phyloP scores from a whole-genome alignment of 2,329 filamentous ascomycete species.

The Graphium sp. region DNA sequence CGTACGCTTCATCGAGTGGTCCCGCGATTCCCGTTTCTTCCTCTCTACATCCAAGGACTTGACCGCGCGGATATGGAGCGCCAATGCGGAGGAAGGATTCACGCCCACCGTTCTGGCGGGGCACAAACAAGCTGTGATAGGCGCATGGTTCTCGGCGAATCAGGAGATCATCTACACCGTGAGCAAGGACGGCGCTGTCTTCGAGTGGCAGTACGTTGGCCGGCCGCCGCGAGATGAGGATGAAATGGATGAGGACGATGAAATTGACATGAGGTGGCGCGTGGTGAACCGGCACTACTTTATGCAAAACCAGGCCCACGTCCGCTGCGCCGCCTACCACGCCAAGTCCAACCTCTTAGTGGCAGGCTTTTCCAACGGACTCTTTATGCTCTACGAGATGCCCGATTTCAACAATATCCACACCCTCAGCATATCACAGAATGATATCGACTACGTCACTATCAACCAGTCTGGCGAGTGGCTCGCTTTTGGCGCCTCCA shows the following conservation, averaged over 20 bases:
- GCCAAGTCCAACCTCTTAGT: slow-evolving; percentile 80
- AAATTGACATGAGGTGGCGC: slow-evolving; percentile 54
- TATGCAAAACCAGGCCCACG: slow-evolving; percentile 73
- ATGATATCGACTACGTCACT: slow-evolving; percentile 86
- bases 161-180: slow-evolving; percentile 94
- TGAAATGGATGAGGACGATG: slow-evolving; percentile 40
- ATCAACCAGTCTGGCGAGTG: slow-evolving; percentile 93
- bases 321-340: slow-evolving; percentile 86
- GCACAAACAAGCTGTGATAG: slow-evolving; percentile 76
- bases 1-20: slow-evolving; percentile 83
- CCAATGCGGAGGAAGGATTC: slow-evolving; percentile 75
- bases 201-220: slow-evolving; percentile 74
- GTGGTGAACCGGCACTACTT: slow-evolving; percentile 89
- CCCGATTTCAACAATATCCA: slow-evolving; percentile 94
- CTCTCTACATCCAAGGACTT: slow-evolving; percentile 82
- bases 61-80: slow-evolving; percentile 87
- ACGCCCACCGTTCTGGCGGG: slow-evolving; percentile 78
- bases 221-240: slow-evolving; percentile 41
- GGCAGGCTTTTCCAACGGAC: slow-evolving; percentile 84
- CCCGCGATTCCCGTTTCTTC: slow-evolving; percentile 88
- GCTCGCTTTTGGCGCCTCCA: slow-evolving; percentile 92
- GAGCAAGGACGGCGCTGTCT: slow-evolving; percentile 93
- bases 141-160: slow-evolving; percentile 92
- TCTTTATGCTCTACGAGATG: slow-evolving; percentile 90
- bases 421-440: slow-evolving; percentile 84